Evolutionary conservation across 2,329 filamentous ascomycete species (phyloP), one percentile per base, ranked within the genome.

Genomic region (Alternaria conjuncta): DNA sequence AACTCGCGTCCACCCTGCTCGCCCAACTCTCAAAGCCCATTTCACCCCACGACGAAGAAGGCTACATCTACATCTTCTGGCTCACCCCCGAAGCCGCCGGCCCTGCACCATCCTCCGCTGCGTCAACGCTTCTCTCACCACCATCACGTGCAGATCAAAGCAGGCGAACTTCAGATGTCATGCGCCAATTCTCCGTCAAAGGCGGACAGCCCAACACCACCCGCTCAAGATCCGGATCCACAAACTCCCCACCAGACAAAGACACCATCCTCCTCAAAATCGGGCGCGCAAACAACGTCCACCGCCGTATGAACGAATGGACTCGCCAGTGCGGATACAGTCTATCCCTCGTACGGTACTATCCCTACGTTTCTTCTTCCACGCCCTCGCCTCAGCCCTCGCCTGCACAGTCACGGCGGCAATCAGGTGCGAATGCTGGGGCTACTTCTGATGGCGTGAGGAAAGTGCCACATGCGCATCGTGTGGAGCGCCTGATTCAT

Each of bases 41-140:
- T 49, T 94, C 93, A 0, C 83, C 88, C 21, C 83, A 86, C 57
- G 92, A 96, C 69, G 92, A 96, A 71, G 76, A 77, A 53, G 96
- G 96, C 41, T 99, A 96, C 82, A 98, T 99, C 70, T 99, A 99
- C 85, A 97, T 99, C 80, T 99, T 98, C 85, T 97, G 95, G 94
- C 86, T 97, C 21, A 97, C 93, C 0, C 68, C 76, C 10, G 89
- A 93, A 30, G 84, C 87, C 36, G 86, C 85, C 3, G 81, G 87
- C 8, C 78, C 84, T 0, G 79, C 86, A 0, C 82, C 85, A 84
- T 36, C 89, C 88, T 66, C 73, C 6, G 70, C 77, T 2, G 78
- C 78, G 3, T 76, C 73, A 0, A 71, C 66, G 1, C 70, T 79
- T 83, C 88, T 46, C 86, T 88, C 20, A 84, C 87, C 9, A 86